Evolutionary conservation across 73 alveolate genomes (phyloP).

Genomic region (Symbiodinium natans): DNA sequence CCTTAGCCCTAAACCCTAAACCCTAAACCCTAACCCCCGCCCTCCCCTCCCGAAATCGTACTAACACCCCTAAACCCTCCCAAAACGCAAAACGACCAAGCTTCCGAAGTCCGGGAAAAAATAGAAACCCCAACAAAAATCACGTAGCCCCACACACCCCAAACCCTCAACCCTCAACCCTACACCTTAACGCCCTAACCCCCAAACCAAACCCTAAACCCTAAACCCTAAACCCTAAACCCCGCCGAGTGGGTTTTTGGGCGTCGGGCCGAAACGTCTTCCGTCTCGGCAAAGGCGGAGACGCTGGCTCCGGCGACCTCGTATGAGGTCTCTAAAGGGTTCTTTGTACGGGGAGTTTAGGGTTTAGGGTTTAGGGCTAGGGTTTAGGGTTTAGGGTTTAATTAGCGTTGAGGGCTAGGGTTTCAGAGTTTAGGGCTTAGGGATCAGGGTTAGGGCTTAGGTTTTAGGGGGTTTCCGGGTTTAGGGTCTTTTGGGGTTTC

Average conservation of each 20-base stretch:
- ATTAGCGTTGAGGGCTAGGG: background rate
- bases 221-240: background rate
- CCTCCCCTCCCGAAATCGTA: too few species aligned
- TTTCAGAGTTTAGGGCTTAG: too few species aligned
- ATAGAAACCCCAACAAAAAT: background rate
- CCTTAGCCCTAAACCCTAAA: too few species aligned
- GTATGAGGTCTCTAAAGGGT: background rate
- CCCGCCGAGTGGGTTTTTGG: too few species aligned
- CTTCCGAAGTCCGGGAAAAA: too few species aligned
- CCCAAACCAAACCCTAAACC: background rate
- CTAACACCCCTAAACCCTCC: too few species aligned
- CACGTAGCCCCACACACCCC: background rate
- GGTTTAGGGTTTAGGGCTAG: background rate
- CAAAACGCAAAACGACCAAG: too few species aligned
- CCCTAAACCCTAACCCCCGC: too few species aligned
- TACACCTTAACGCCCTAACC: background rate
- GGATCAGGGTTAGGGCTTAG: too few species aligned
- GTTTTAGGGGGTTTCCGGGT: too few species aligned
- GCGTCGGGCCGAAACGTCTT: slow-evolving; percentile 27
- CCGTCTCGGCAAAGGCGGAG: slow-evolving; percentile 73
- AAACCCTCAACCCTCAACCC: background rate
- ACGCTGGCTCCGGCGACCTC: slow-evolving; percentile 79
- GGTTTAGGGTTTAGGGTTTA: background rate
- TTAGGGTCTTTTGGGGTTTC: too few species aligned
- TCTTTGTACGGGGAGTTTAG: background rate